A percentile compares a stretch with the other conserved stretches of the same genome.
Evolutionary conservation across 2,329 filamentous ascomycete species (phyloP).

Genomic region (Penicillium sp.): DNA sequence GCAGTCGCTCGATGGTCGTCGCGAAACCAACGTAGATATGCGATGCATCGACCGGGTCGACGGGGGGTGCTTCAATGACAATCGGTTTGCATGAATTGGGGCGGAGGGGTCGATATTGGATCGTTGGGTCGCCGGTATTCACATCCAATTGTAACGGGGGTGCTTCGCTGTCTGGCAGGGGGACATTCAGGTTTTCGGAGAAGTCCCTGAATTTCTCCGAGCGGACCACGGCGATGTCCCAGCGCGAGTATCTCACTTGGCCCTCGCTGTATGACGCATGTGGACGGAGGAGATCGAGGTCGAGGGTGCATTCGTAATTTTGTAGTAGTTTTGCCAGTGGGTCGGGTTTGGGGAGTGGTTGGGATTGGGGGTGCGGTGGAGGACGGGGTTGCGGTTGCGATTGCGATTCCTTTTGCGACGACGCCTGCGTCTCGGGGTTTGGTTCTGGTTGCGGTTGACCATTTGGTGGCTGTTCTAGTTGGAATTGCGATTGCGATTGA

Average conservation of each 20-base stretch:
- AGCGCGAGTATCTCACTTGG: slow-evolving; percentile 9
- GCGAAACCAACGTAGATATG: slow-evolving; percentile 60
- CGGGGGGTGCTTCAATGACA: slow-evolving; percentile 22
- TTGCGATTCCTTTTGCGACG: neutral
- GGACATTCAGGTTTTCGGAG: slow-evolving; percentile 3
- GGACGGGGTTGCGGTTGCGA: neutral
- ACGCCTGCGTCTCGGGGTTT: slow-evolving; percentile 1
- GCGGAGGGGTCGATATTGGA: slow-evolving; percentile 10
- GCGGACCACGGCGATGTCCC: slow-evolving; percentile 10
- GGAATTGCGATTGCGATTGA: neutral
- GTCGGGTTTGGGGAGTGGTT: neutral
- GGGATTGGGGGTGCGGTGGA: neutral
- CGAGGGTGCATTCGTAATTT: neutral
- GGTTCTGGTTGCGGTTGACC: neutral
- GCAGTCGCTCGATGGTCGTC: slow-evolving; percentile 54
- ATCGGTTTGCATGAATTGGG: slow-evolving; percentile 10
- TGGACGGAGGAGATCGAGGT: neutral
- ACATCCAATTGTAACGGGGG: neutral
- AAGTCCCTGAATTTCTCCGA: slow-evolving; percentile 5
- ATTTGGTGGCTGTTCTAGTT: neutral
- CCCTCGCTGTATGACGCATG: neutral
- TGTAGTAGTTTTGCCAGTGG: neutral
- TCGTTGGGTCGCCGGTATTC: neutral
- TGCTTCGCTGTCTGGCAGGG: neutral
- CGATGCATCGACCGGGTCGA: slow-evolving; percentile 38